These are phyloP conservation scores for Agaricus sinodeliciosus DNA, from an alignment of 768 basidiomycete species.

Conservation along the genomic window DNA sequence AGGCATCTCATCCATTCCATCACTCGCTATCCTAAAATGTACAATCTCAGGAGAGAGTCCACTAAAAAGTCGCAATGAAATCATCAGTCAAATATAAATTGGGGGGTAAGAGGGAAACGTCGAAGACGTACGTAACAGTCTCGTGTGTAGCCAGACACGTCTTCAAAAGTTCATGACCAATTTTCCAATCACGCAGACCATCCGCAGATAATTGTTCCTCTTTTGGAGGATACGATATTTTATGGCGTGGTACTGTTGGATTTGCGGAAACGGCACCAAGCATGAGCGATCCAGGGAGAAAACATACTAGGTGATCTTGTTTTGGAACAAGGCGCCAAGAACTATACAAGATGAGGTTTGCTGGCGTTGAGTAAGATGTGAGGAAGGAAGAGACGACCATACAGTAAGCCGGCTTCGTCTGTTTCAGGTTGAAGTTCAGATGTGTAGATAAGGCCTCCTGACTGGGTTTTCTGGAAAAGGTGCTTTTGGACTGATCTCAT, in stretches of 20 bases:
- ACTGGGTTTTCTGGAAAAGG: conserved; percentile 59
- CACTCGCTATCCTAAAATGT: conserved; percentile 67
- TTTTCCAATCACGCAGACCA: conserved; percentile 75
- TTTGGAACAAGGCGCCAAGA: conserved; percentile 76
- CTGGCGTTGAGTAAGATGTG: not conserved
- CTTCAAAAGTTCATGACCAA: conserved; percentile 73
- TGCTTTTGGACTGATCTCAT: conserved; percentile 76
- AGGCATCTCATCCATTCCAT: conserved; percentile 38
- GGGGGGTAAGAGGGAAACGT: not conserved
- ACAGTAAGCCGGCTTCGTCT: conserved; percentile 32
- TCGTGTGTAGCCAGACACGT: conserved; percentile 87
- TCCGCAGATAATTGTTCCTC: conserved; percentile 51
- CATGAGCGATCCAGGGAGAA: conserved; percentile 88
- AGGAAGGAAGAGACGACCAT: conserved; percentile 5
- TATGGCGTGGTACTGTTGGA: conserved; percentile 30
- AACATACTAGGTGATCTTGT: conserved; percentile 95
- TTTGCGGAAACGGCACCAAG: conserved; percentile 76
- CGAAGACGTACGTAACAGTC: conserved; percentile 65
- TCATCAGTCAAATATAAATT: not conserved
- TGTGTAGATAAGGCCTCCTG: conserved; percentile 65
- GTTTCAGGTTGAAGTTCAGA: conserved; percentile 70
- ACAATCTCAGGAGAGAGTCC: conserved; percentile 88
- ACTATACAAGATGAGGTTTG: conserved; percentile 25
- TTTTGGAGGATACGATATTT: conserved; percentile 63
- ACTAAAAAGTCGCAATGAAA: conserved; percentile 27